Percentiles rank a stretch among this genome's conserved stretches.
Evolutionary conservation across 1,139 yeast genomes (phyloP).

Genomic region (Taphrina deformans): DNA sequence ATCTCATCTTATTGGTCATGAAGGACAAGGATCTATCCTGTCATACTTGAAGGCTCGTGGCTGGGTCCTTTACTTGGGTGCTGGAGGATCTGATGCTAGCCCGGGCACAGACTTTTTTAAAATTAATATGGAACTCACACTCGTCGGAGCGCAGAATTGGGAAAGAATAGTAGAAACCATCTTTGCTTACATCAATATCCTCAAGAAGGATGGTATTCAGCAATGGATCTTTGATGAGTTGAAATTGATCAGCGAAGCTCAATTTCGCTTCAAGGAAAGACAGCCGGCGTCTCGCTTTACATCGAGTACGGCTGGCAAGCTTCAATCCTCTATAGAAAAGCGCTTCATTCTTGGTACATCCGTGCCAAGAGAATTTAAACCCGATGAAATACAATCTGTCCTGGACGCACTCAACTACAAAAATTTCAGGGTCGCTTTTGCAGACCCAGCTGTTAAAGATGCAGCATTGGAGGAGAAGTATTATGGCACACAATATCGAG

Average conservation of each 20-base stretch:
- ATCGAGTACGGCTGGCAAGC: slow-evolving; percentile 52
- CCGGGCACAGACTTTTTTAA: slow-evolving; percentile 67
- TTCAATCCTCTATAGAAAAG: slow-evolving; percentile 64
- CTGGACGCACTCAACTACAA: slow-evolving; percentile 55
- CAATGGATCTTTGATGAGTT: slow-evolving; percentile 57
- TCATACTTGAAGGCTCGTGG: slow-evolving; percentile 67
- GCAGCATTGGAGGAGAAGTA: slow-evolving; percentile 61
- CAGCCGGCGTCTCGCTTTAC: slow-evolving; percentile 62
- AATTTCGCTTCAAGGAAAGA: slow-evolving; percentile 69
- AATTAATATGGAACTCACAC: slow-evolving; percentile 72
- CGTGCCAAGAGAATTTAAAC: slow-evolving; percentile 62
- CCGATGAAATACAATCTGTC: slow-evolving; percentile 56
- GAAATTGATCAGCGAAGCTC: slow-evolving; percentile 51
- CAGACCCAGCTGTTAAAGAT: slow-evolving; percentile 44
- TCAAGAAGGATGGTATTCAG: slow-evolving; percentile 59
- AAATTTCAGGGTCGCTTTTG: slow-evolving; percentile 61
- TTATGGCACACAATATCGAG: slow-evolving; percentile 83
- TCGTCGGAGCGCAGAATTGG: slow-evolving; percentile 64
- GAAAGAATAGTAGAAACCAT: slow-evolving; percentile 57
- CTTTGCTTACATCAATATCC: slow-evolving; percentile 71
- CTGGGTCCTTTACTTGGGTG: slow-evolving; percentile 76
- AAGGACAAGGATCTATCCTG: slow-evolving; percentile 78
- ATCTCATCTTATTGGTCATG: slow-evolving; percentile 88
- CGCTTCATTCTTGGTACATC: slow-evolving; percentile 57
- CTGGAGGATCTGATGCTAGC: slow-evolving; percentile 71